phyloP scores from a whole-genome alignment of 2,329 filamentous ascomycete genomes.

The Fusarium xyrophilum region DNA sequence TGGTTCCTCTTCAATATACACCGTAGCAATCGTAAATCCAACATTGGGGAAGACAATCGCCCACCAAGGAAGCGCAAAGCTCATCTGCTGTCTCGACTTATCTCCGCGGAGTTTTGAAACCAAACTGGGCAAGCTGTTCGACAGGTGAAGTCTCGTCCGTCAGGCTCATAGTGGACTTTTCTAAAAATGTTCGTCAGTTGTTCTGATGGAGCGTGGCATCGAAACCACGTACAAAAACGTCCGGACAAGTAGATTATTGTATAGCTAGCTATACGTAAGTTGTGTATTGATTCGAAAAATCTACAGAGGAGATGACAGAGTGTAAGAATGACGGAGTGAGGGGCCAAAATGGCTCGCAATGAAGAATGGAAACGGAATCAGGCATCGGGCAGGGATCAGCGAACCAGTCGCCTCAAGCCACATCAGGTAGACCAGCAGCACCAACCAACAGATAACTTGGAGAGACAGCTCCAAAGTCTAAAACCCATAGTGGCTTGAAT shows the following conservation, averaged over 20 bases:
- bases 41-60: conserved; percentile 2
- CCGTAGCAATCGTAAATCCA: conserved; percentile 3
- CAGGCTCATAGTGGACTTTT: not conserved
- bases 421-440: accelerated
- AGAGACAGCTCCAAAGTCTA: not conserved
- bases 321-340: not conserved
- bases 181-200: not conserved
- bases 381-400: not conserved
- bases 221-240: accelerated
- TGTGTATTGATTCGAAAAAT: accelerated
- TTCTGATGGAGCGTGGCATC: accelerated
- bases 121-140: not conserved
- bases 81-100: not conserved
- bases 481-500: not conserved
- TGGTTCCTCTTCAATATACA: not conserved
- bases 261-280: accelerated
- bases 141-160: not conserved
- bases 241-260: too few species aligned
- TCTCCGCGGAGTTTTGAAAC: not conserved
- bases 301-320: accelerated
- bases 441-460: not conserved
- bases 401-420: not conserved
- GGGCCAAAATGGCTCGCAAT: not conserved
- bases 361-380: not conserved
- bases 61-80: conserved; percentile 4